Conservation (phyloP, 2,329 filamentous ascomycete species). For the Fusarium lyarnte region DNA sequence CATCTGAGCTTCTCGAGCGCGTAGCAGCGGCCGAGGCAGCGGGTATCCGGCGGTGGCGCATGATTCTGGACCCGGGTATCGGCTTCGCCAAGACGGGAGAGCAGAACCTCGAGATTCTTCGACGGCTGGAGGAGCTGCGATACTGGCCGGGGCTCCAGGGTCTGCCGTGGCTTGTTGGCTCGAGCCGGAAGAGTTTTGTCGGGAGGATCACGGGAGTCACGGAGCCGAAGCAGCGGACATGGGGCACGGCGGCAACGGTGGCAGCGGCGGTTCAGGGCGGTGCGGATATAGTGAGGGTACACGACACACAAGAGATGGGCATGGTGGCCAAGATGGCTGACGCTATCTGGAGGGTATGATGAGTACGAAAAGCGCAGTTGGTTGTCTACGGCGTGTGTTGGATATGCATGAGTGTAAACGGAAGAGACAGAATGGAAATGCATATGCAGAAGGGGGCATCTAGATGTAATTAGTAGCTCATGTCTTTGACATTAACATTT, state of each 20-base stretch:
- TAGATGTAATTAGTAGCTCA: not conserved
- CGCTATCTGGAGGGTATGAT: slow-evolving; percentile 79
- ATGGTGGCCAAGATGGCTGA: slow-evolving; percentile 88
- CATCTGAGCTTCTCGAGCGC: slow-evolving; percentile 73
- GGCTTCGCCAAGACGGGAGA: slow-evolving; percentile 88
- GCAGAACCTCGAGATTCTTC: slow-evolving; percentile 85
- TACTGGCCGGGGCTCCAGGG: slow-evolving; percentile 71
- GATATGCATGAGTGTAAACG: not conserved
- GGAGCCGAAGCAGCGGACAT: slow-evolving; percentile 74
- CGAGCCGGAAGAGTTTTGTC: slow-evolving; percentile 90
- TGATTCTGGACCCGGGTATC: slow-evolving; percentile 91
- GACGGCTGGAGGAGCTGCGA: slow-evolving; percentile 71
- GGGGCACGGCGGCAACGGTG: slow-evolving; percentile 90
- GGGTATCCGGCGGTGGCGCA: slow-evolving; percentile 90
- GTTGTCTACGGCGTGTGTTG: not conserved
- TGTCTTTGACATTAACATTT: not conserved
- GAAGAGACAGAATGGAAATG: not conserved
- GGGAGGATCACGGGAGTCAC: slow-evolving; percentile 81
- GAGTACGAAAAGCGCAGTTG: not conserved
- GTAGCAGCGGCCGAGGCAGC: slow-evolving; percentile 79
- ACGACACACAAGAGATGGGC: slow-evolving; percentile 88
- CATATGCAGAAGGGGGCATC: not conserved
- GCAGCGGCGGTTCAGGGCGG: slow-evolving; percentile 86
- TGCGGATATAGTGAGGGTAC: slow-evolving; percentile 90
- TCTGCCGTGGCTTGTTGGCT: slow-evolving; percentile 88